Percentiles rank a stretch among this genome's conserved stretches.
Evolutionary conservation across 2,329 filamentous ascomycete genomes (phyloP).

Genomic region (Colletotrichum sp.): DNA sequence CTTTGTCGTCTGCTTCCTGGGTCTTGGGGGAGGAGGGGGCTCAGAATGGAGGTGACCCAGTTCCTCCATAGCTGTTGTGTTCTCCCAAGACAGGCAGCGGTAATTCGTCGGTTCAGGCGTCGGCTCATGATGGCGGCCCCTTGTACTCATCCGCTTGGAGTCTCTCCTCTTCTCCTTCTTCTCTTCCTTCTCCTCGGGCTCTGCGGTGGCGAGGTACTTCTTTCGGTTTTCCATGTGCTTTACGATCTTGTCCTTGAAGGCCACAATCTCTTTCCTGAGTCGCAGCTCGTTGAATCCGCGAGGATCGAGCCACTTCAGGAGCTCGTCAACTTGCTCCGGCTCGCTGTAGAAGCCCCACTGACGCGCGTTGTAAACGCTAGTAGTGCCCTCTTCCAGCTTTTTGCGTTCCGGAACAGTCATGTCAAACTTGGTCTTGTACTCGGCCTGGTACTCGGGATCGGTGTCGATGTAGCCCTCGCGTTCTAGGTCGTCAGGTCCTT

Average conservation of each 20-base stretch:
- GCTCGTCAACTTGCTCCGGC: constrained; percentile 74
- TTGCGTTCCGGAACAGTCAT: constrained; percentile 89
- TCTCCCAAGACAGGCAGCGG: constrained; percentile 60
- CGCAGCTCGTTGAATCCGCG: constrained; percentile 87
- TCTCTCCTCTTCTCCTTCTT: constrained; percentile 28
- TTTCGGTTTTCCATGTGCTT: constrained; percentile 82
- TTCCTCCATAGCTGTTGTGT: constrained; percentile 62
- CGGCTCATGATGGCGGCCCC: constrained; percentile 49
- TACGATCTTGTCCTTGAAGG: constrained; percentile 77
- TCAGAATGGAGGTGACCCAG: constrained; percentile 63
- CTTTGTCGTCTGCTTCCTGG: constrained; percentile 52
- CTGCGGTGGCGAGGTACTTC: constrained; percentile 67
- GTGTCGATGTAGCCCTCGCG: constrained; percentile 86
- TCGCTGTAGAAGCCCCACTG: constrained; percentile 96
- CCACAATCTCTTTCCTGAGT: constrained; percentile 83
- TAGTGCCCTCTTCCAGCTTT: constrained; percentile 81
- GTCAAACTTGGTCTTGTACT: constrained; percentile 78
- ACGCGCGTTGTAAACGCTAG: constrained; percentile 74
- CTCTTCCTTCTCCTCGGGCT: constrained; percentile 38
- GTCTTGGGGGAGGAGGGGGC: constrained; percentile 55
- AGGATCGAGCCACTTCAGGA: constrained; percentile 88
- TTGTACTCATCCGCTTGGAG: constrained; percentile 46
- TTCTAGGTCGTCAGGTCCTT: constrained; percentile 91
- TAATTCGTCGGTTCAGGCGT: constrained; percentile 51
- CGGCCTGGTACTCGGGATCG: constrained; percentile 69